Evolutionary conservation across 495 filamentous ascomycete genomes (phyloP).

Genomic region (Penicillium malachiteum): DNA sequence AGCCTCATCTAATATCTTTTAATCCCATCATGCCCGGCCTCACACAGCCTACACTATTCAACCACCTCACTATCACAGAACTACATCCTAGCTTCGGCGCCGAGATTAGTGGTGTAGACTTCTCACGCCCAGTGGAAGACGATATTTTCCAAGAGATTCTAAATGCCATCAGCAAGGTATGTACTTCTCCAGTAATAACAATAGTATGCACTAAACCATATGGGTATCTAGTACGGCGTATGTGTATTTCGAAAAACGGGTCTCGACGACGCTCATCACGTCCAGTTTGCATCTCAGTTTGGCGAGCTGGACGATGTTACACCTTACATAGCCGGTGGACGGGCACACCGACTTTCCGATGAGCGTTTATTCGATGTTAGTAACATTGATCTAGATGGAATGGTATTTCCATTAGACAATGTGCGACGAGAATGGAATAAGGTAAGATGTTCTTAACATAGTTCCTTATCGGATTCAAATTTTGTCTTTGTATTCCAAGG

Average conservation of each 20-base stretch:
- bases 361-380: constrained; percentile 57
- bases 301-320: constrained; percentile 60
- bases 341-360: constrained; percentile 46
- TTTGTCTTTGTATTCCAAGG: neutral
- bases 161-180: constrained; percentile 16
- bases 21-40: constrained; percentile 7
- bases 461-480: neutral
- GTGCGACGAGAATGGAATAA: constrained; percentile 38
- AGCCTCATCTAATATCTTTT: neutral
- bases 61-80: constrained; percentile 31
- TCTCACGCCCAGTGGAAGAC: constrained; percentile 39
- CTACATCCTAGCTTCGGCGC: constrained; percentile 57
- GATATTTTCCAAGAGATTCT: constrained; percentile 45
- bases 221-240: constrained; percentile 51
- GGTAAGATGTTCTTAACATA: constrained; percentile 3
- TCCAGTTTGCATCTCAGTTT: constrained; percentile 52
- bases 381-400: constrained; percentile 39
- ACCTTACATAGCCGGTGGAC: constrained; percentile 47
- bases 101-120: constrained; percentile 53
- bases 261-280: constrained; percentile 52
- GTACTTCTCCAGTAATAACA: neutral
- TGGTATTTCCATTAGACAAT: constrained; percentile 16
- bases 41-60: neutral
- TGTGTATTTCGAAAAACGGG: constrained; percentile 53
- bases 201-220: neutral